Evolutionary conservation across 176 grass and related monocot species (phyloP).

Genomic region (Musa beccarii): DNA sequence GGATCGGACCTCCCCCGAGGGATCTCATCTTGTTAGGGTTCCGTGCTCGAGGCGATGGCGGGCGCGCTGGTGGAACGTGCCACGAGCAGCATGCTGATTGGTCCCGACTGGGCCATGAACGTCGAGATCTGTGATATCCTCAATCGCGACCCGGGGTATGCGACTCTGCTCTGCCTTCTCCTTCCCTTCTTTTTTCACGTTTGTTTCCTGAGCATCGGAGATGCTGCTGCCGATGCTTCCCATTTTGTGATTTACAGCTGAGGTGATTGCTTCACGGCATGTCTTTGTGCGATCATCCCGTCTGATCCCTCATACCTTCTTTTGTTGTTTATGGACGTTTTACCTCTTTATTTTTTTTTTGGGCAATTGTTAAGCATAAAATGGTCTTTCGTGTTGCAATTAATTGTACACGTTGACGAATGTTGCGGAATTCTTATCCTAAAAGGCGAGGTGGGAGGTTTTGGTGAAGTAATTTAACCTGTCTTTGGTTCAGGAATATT

Average conservation of each 20-base stretch:
- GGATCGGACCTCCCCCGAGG: too few species aligned
- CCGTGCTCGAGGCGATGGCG: constrained; percentile 4
- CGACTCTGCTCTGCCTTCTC: background rate
- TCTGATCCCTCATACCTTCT: background rate
- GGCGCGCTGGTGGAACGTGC: constrained; percentile 45
- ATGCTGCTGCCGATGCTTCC: background rate
- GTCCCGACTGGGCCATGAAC: constrained; percentile 78
- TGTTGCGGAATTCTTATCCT: background rate
- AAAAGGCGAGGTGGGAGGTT: background rate
- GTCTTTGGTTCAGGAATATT: background rate
- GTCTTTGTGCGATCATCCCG: background rate
- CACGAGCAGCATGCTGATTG: constrained; percentile 70
- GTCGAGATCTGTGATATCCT: constrained; percentile 88
- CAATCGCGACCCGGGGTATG: constrained; percentile 60
- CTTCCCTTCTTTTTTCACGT: background rate
- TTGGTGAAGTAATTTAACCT: background rate
- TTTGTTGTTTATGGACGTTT: background rate
- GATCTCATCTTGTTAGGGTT: background rate
- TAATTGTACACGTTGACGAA: background rate
- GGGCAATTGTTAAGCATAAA: background rate
- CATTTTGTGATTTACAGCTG: background rate
- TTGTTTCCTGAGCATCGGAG: background rate
- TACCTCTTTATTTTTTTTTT: background rate
- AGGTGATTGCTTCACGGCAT: background rate
- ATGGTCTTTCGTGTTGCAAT: background rate